phyloP scores from a whole-genome alignment of 1,284 basidiomycete genomes.

The Coniferiporia sulphurascens region DNA sequence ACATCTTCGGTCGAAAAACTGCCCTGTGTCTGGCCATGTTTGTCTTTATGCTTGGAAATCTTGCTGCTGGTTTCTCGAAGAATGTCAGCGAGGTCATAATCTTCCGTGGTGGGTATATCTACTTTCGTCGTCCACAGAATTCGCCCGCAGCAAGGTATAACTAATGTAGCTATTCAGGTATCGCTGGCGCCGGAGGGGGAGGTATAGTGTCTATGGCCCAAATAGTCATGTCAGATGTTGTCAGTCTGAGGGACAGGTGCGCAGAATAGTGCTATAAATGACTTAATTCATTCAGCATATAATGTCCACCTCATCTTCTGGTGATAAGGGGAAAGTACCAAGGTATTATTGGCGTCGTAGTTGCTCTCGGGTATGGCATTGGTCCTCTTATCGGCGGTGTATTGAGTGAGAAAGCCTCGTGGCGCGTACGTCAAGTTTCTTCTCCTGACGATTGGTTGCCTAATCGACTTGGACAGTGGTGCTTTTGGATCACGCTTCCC shows the following conservation, averaged over 20 bases:
- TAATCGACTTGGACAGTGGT: slow-evolving; percentile 38
- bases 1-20: slow-evolving; percentile 73
- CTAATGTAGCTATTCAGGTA: slow-evolving; percentile 20
- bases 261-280: slow-evolving; percentile 13
- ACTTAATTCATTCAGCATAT: no score
- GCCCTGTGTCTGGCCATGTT: slow-evolving; percentile 55
- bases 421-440: slow-evolving; percentile 44
- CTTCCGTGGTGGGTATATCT: slow-evolving; percentile 42
- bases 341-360: slow-evolving; percentile 53
- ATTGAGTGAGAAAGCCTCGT: slow-evolving; percentile 50
- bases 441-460: not conserved
- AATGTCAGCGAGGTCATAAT: slow-evolving; percentile 69
- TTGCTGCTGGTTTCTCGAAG: slow-evolving; percentile 54
- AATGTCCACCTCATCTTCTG: not conserved
- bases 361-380: slow-evolving; percentile 45
- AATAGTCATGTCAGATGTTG: slow-evolving; percentile 62
- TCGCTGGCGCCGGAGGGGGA: slow-evolving; percentile 66
- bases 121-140: not conserved
- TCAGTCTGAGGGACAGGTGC: slow-evolving; percentile 54
- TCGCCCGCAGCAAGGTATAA: not conserved
- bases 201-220: slow-evolving; percentile 62
- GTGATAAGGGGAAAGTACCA: slow-evolving; percentile 54
- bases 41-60: slow-evolving; percentile 59
- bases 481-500: slow-evolving; percentile 66
- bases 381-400: slow-evolving; percentile 59